Base-by-base conservation (phyloP, 2,329 filamentous ascomycete genomes). In the Aspergillus terreus region DNA sequence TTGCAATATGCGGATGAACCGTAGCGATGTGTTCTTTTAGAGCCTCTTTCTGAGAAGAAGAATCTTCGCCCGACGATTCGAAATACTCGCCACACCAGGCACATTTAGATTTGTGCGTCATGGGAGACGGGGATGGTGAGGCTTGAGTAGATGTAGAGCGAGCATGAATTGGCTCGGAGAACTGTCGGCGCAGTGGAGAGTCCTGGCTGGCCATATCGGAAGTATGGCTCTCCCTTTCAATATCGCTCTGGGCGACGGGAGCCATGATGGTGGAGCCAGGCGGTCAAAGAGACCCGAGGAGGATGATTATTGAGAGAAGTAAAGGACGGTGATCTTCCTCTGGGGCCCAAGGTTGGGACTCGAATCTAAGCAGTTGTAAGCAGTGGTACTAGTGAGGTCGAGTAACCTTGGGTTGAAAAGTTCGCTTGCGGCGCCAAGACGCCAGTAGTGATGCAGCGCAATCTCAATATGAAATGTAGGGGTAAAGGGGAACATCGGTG, bases 381-480 rank as follows among this genome's bases (percentile, higher is more conserved):
- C 61, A 42, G 49, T 53, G 61, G 69, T 59, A 69, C 17, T 23
- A 42, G 40, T 42, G 12, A 19, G 40, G 65, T 61, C 52, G 35
- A 51, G 47, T 49, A 55, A 47, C 49, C 19, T 44, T 52, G 27
- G 27, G 52, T 49, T 57, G 54, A 56, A 61, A 59, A 58, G 58
- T 66, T 70, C 65, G 67, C 65, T 68, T 68, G 63, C 58, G 52
- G 56, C 62, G 67, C 67, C 67, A 70, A 70, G 66, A 63, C 62
- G 44, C 54, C 53, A 59, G 57, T 65, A 58, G 53, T 57, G 57
- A 51, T 33, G 59, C 51, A 50, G 49, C 49, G 56, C 49, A 49
- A 47, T 48, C 48, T 40, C 53, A 52, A 46, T 49, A 49, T 44
- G 35, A 38, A 50, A 35, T 47, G 42, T 45, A 46, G 40, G 33